These are phyloP conservation scores for Polygonum maritimum DNA, from an alignment of 148 eudicot genomes.

Conservation along the genomic window DNA sequence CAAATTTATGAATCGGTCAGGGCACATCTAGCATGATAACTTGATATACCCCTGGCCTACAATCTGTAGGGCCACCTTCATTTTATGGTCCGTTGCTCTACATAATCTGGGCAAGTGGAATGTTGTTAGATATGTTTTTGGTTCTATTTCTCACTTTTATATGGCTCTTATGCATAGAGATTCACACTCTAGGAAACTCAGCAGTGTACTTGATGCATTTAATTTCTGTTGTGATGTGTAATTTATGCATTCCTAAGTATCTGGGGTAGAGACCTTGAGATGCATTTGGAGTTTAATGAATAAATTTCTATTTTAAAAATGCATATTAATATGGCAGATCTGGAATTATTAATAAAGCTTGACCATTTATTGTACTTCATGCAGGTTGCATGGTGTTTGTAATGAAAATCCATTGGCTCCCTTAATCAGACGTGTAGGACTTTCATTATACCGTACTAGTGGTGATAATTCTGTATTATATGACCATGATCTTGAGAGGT, in stretches of 20 bases:
- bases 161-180: neutral
- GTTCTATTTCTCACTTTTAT: neutral
- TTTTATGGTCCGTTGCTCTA: neutral
- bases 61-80: neutral
- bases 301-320: neutral
- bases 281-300: neutral
- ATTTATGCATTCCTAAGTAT: neutral
- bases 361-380: slow-evolving; percentile 7
- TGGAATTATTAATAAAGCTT: neutral
- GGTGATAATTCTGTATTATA: slow-evolving; percentile 95
- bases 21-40: neutral
- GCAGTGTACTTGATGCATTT: neutral
- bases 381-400: slow-evolving; percentile 98
- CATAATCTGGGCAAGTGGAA: neutral
- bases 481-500: slow-evolving; percentile 99
- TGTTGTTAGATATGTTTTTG: neutral
- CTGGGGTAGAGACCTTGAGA: neutral
- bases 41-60: neutral
- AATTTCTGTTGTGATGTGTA: neutral
- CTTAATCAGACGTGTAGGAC: slow-evolving; percentile 78
- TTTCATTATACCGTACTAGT: slow-evolving; percentile 83
- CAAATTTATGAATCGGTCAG: neutral
- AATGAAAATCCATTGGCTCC: slow-evolving; percentile 98
- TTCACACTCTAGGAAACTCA: neutral
- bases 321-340: neutral